Percentiles rank a stretch among this genome's conserved stretches.
These are phyloP conservation scores for Penicillium hordei DNA, from an alignment of 2,329 filamentous ascomycete genomes.

Conservation along the genomic window DNA sequence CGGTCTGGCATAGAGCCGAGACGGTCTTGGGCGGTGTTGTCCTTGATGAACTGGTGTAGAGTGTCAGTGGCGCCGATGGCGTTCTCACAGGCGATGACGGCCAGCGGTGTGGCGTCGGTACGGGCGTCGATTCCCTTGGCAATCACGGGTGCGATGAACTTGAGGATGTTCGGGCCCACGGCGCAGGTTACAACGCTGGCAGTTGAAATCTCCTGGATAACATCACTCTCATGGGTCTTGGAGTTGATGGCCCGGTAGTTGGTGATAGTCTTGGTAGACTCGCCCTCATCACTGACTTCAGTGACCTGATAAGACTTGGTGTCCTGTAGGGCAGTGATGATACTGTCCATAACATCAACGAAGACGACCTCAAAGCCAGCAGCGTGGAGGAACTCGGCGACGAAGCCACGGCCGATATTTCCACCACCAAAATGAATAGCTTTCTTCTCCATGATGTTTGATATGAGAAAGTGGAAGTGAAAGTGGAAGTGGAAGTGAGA, in stretches of 20 bases:
- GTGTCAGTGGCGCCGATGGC: slow-evolving; percentile 92
- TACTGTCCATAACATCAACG: slow-evolving; percentile 81
- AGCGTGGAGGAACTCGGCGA: slow-evolving; percentile 89
- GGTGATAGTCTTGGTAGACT: slow-evolving; percentile 77
- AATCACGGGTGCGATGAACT: slow-evolving; percentile 93
- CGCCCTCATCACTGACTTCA: slow-evolving; percentile 83
- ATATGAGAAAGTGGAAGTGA: not conserved
- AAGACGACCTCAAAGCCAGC: slow-evolving; percentile 96
- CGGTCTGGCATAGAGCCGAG: slow-evolving; percentile 68
- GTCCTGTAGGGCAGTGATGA: slow-evolving; percentile 77
- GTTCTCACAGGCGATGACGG: slow-evolving; percentile 98
- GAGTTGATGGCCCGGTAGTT: slow-evolving; percentile 98
- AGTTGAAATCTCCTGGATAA: slow-evolving; percentile 79
- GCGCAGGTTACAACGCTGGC: slow-evolving; percentile 95
- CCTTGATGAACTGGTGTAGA: slow-evolving; percentile 76
- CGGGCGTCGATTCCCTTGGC: slow-evolving; percentile 88
- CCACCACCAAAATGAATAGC: slow-evolving; percentile 84
- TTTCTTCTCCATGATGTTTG: slow-evolving; percentile 54
- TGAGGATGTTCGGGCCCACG: slow-evolving; percentile 92
- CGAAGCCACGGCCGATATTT: slow-evolving; percentile 84
- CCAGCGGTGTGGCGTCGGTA: slow-evolving; percentile 64
- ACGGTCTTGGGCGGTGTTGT: slow-evolving; percentile 68
- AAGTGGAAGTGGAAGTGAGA: not conserved
- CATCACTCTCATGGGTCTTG: slow-evolving; percentile 75
- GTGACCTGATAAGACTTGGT: slow-evolving; percentile 83